phyloP scores from a whole-genome alignment of 2,329 filamentous ascomycete species.

The Microsporum canis region DNA sequence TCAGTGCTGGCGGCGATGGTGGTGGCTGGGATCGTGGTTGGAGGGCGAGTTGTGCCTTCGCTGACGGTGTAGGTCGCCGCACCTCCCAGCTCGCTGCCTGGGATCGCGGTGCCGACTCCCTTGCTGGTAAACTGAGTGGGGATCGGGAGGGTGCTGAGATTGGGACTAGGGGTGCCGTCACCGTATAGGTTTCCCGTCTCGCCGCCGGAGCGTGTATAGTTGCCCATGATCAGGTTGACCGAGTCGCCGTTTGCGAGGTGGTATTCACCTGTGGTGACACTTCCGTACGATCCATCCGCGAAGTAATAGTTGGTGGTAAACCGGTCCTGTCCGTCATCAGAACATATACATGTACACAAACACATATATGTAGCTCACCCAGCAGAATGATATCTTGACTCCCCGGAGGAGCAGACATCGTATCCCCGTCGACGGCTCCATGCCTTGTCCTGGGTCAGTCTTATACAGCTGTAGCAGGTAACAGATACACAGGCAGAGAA shows the following conservation, averaged over 20 bases:
- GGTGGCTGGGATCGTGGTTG: constrained; percentile 2
- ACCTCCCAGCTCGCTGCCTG: constrained; percentile 32
- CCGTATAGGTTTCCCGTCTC: constrained; percentile 38
- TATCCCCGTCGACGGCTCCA: constrained; percentile 15
- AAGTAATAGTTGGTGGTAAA: constrained; percentile 43
- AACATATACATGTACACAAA: too few relatives aligned
- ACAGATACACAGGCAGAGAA: background rate
- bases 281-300: constrained; percentile 38
- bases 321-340: constrained; percentile 25
- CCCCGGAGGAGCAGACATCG: constrained; percentile 33
- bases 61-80: constrained; percentile 3
- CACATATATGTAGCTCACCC: constrained; percentile 19
- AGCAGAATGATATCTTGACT: constrained; percentile 39
- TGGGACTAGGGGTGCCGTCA: constrained; percentile 28
- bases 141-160: constrained; percentile 22
- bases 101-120: constrained; percentile 38
- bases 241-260: constrained; percentile 25
- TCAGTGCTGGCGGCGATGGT: background rate
- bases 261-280: constrained; percentile 36
- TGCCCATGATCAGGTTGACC: constrained; percentile 37
- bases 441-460: background rate
- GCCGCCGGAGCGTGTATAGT: constrained; percentile 32
- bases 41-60: background rate
- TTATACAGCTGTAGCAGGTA: background rate
- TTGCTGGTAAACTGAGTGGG: constrained; percentile 27